These are phyloP conservation scores for Phylloporus sp. DNA, from an alignment of 768 basidiomycete genomes.

Conservation along the genomic window DNA sequence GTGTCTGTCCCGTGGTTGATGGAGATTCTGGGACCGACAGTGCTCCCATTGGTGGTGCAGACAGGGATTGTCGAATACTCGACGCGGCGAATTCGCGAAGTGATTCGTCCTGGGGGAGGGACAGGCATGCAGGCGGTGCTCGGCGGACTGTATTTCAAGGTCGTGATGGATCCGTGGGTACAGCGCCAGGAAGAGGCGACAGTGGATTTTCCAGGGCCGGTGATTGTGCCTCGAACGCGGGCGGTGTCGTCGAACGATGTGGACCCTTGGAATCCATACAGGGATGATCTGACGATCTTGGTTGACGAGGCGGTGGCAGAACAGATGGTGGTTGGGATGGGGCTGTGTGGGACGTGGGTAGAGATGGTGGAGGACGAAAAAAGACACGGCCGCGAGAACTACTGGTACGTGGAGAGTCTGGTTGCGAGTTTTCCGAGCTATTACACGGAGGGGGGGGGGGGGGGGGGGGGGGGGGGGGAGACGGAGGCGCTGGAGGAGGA, in stretches of 20 bases:
- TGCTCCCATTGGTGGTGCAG: slow-evolving; percentile 54
- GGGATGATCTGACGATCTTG: slow-evolving; percentile 29
- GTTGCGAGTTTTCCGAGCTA: slow-evolving; percentile 50
- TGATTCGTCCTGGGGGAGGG: slow-evolving; percentile 28
- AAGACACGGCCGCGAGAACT: slow-evolving; percentile 23
- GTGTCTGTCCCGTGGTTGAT: slow-evolving; percentile 29
- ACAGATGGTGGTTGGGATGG: slow-evolving; percentile 28
- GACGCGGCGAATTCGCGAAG: slow-evolving; percentile 50
- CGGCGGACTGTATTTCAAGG: slow-evolving; percentile 37
- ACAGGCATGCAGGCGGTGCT: slow-evolving; percentile 42
- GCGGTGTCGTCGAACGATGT: slow-evolving; percentile 11
- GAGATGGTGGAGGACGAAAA: slow-evolving; percentile 19
- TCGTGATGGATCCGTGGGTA: slow-evolving; percentile 55
- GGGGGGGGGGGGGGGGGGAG: too few relatives aligned
- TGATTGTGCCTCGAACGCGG: slow-evolving; percentile 29
- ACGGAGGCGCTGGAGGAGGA: too few relatives aligned
- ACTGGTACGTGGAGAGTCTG: slow-evolving; percentile 59
- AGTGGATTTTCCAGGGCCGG: slow-evolving; percentile 33
- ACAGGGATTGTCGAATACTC: slow-evolving; percentile 63
- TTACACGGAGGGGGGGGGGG: slow-evolving; percentile 29
- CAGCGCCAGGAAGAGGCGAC: slow-evolving; percentile 29
- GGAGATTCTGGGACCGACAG: slow-evolving; percentile 49
- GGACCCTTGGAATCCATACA: slow-evolving; percentile 37
- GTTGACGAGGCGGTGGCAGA: slow-evolving; percentile 16
- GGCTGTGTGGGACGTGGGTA: slow-evolving; percentile 35